Percentiles rank a stretch among this genome's conserved stretches.
Conservation (phyloP, 495 filamentous ascomycete genomes). For the Tuber microsphaerosporum region DNA sequence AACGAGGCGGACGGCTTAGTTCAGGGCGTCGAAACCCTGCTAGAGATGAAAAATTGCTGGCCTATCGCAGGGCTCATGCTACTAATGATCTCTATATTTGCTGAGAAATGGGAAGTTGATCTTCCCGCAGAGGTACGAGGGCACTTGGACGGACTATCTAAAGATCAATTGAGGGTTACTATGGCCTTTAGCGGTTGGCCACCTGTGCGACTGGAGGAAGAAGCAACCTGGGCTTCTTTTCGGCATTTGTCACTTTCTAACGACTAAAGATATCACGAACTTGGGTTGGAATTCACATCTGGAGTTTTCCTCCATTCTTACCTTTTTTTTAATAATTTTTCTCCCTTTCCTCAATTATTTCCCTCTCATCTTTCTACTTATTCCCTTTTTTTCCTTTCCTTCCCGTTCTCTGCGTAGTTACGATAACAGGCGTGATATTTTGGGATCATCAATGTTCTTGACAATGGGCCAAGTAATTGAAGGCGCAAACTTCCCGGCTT, state of each 20-base stretch:
- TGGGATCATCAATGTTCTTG: not conserved
- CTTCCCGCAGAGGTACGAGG: constrained; percentile 24
- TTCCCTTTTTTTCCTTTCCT: not conserved
- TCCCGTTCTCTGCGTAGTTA: not conserved
- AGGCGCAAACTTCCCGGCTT: not conserved
- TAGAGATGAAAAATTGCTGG: constrained; percentile 23
- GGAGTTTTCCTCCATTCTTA: constrained; percentile 7
- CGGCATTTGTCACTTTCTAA: constrained; percentile 26
- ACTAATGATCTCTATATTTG: constrained; percentile 24
- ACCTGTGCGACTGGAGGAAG: constrained; percentile 28
- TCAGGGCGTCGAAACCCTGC: constrained; percentile 21
- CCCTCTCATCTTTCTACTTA: not conserved
- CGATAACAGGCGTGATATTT: not conserved
- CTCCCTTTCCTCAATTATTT: not conserved
- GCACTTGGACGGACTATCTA: constrained; percentile 17
- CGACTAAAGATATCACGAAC: constrained; percentile 16
- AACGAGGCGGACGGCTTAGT: constrained; percentile 28
- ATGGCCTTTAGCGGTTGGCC: constrained; percentile 29
- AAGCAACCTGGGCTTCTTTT: constrained; percentile 16
- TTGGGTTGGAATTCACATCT: constrained; percentile 8
- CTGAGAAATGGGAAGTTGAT: constrained; percentile 21
- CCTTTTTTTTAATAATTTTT: not conserved
- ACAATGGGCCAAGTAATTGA: not conserved
- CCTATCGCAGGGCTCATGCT: constrained; percentile 25
- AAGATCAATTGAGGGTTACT: constrained; percentile 13